Conservation (phyloP, 139 green algal species). For the Nannochloris sp. region DNA sequence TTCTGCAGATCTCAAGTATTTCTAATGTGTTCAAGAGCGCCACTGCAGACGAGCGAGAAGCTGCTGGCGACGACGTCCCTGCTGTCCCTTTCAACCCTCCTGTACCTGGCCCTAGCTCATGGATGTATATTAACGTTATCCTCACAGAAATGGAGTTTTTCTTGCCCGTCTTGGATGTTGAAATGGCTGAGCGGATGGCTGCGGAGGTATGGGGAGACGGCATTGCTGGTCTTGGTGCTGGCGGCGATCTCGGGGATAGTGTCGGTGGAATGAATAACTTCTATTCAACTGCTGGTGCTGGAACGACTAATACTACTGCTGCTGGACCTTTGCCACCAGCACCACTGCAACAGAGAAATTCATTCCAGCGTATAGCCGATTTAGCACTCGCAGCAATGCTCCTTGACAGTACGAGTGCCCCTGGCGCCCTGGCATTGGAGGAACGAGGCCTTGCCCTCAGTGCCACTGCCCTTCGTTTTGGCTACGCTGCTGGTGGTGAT, state of each 20-base stretch:
- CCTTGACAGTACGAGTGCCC: constrained; percentile 6
- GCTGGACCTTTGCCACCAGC: background rate
- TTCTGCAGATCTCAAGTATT: constrained; percentile 45
- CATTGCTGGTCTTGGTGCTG: background rate
- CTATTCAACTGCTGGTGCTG: background rate
- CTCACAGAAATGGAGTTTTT: constrained; percentile 45
- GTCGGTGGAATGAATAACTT: background rate
- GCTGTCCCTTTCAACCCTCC: constrained; percentile 13
- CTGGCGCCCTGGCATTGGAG: constrained; percentile 30
- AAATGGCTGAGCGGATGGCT: constrained; percentile 3
- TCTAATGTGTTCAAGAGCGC: constrained; percentile 51
- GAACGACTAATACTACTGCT: background rate
- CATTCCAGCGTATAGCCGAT: constrained; percentile 35
- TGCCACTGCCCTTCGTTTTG: constrained; percentile 46
- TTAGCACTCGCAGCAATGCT: constrained; percentile 32
- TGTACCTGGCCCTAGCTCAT: constrained; percentile 27
- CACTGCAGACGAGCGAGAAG: constrained; percentile 18
- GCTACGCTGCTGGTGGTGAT: constrained; percentile 53
- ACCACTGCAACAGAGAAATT: constrained; percentile 10
- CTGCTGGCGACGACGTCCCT: constrained; percentile 6
- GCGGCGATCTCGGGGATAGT: background rate
- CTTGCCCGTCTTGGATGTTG: constrained; percentile 24
- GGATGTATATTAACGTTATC: constrained; percentile 77
- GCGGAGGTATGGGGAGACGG: constrained; percentile 14
- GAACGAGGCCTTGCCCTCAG: constrained; percentile 48